These are phyloP conservation scores for Paraglomus brasilianum DNA, from an alignment of 192 early-diverging fungal genomes.

Conservation along the genomic window DNA sequence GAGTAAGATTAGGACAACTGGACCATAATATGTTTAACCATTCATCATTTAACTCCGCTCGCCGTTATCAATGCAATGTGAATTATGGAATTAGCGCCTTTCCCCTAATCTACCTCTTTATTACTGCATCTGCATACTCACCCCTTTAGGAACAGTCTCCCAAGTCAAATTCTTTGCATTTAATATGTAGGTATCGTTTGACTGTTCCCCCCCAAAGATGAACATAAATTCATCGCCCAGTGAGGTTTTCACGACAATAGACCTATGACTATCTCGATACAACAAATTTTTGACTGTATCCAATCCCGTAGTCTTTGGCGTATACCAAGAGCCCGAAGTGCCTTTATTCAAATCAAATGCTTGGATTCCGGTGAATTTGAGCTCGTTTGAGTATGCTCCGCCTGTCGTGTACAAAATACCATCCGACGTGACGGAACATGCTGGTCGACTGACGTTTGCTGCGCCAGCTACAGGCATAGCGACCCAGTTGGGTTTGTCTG, in stretches of 20 bases:
- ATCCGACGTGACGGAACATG: not conserved
- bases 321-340: not conserved
- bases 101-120: not conserved
- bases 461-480: constrained; percentile 1
- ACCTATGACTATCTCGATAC: constrained; percentile 10
- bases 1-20: too few relatives aligned
- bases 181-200: not conserved
- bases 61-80: too few relatives aligned
- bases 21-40: too few relatives aligned
- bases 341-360: not conserved
- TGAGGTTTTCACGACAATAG: not conserved
- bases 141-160: not conserved
- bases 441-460: not conserved
- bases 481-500: not conserved
- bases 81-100: too few relatives aligned
- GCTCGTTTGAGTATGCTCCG: not conserved
- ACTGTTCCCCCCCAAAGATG: not conserved
- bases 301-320: not conserved
- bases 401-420: not conserved
- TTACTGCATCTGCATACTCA: not conserved
- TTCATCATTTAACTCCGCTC: too few relatives aligned
- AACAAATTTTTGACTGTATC: not conserved
- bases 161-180: constrained; percentile 1
- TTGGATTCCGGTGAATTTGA: not conserved
- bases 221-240: not conserved